Conservation (phyloP, 169 alveolate genomes). For the Plasmodium relictum region DNA sequence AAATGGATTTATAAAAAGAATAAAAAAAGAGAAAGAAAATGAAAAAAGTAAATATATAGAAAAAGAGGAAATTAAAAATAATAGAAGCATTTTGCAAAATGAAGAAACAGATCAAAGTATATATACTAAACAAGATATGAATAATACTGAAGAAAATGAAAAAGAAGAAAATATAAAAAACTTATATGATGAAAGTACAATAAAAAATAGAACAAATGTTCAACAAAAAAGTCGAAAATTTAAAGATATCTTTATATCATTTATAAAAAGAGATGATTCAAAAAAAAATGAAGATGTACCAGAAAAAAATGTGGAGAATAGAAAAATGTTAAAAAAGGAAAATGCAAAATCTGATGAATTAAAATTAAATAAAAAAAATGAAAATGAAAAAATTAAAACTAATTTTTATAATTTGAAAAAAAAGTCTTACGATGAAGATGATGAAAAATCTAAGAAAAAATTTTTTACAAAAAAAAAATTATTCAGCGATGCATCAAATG, state of each 20-base stretch:
- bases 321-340: slow-evolving; percentile 5
- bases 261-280: slow-evolving; percentile 45
- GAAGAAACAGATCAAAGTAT: background rate
- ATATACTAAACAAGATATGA: background rate
- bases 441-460: background rate
- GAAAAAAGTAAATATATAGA: slow-evolving; percentile 6
- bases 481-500: background rate
- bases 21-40: background rate
- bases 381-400: background rate
- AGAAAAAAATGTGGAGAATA: slow-evolving; percentile 12
- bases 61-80: background rate
- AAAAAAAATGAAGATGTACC: slow-evolving; percentile 13
- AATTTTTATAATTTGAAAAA: slow-evolving; percentile 1
- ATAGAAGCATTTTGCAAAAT: background rate
- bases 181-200: background rate
- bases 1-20: too few species aligned
- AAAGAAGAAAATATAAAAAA: slow-evolving; percentile 13
- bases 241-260: slow-evolving; percentile 30
- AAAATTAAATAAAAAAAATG: background rate
- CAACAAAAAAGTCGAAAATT: slow-evolving; percentile 26
- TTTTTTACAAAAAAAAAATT: background rate
- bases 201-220: background rate
- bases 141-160: background rate
- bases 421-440: background rate
- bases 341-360: background rate